Evolutionary conservation across 179 eudicot genomes (phyloP).

Genomic region (Silene noctiflora): DNA sequence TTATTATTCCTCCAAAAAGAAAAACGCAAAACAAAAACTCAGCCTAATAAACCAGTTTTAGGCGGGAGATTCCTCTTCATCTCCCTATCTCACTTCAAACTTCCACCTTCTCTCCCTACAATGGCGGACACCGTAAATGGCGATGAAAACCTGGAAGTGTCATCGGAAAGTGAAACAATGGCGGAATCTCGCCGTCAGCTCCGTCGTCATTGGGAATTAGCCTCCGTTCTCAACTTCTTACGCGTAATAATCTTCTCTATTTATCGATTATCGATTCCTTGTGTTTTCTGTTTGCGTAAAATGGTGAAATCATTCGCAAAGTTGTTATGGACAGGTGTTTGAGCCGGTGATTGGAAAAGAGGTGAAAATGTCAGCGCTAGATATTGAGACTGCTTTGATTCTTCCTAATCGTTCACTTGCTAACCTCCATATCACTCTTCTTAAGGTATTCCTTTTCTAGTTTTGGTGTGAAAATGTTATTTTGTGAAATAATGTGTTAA

Average conservation of each 20-base stretch:
- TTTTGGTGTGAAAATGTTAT: background rate
- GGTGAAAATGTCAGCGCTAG: conserved; percentile 63
- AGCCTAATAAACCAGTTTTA: conserved; percentile 19
- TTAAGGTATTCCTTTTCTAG: conserved; percentile 50
- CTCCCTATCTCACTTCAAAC: conserved; percentile 5
- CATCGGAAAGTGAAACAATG: conserved; percentile 1
- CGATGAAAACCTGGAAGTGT: conserved; percentile 7
- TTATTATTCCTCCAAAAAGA: background rate
- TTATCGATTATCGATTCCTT: background rate
- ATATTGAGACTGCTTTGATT: conserved; percentile 68
- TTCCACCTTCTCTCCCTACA: conserved; percentile 17
- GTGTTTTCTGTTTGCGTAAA: background rate
- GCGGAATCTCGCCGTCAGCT: conserved; percentile 43
- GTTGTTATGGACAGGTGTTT: conserved; percentile 50
- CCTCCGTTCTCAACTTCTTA: conserved; percentile 69
- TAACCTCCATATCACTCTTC: conserved; percentile 59
- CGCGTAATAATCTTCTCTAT: conserved; percentile 33
- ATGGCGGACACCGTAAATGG: conserved; percentile 19
- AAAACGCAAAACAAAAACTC: background rate
- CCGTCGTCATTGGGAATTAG: conserved; percentile 77
- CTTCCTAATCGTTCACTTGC: conserved; percentile 51
- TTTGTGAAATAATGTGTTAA: background rate
- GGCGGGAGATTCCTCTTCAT: conserved; percentile 32
- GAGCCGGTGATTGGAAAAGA: conserved; percentile 57
- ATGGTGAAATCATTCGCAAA: background rate